These are phyloP conservation scores for Xylaria curta DNA, from an alignment of 495 filamentous ascomycete species.

Conservation along the genomic window DNA sequence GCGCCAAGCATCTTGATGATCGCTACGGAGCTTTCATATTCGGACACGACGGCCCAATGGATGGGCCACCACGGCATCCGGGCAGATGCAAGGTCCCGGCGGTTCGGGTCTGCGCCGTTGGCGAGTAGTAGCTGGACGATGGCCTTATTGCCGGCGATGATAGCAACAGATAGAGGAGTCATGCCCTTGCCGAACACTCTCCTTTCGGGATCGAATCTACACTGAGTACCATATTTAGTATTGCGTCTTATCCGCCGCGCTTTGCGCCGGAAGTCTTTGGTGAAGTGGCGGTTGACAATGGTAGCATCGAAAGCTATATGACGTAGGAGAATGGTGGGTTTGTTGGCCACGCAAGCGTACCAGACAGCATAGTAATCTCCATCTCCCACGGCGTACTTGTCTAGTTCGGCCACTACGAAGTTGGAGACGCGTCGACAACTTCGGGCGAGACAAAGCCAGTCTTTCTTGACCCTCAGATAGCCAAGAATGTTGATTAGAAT, in stretches of 20 bases:
- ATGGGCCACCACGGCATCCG: slow-evolving; percentile 10
- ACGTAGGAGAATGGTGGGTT: not conserved
- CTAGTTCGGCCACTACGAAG: slow-evolving; percentile 8
- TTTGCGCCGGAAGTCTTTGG: not conserved
- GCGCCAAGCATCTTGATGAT: slow-evolving; percentile 8
- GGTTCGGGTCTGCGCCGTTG: slow-evolving; percentile 16
- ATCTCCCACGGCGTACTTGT: not conserved
- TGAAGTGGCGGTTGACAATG: slow-evolving; percentile 12
- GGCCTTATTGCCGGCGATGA: not conserved
- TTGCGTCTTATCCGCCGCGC: too few relatives aligned
- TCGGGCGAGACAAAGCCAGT: slow-evolving; percentile 9
- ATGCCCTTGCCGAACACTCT: not conserved
- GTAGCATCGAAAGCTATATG: not conserved
- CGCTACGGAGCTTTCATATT: not conserved
- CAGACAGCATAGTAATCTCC: slow-evolving; percentile 6
- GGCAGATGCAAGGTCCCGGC: not conserved
- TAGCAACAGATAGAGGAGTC: slow-evolving; percentile 15
- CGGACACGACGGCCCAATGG: slow-evolving; percentile 17
- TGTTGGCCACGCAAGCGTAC: slow-evolving; percentile 18
- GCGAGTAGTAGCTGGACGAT: slow-evolving; percentile 11
- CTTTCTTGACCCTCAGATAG: slow-evolving; percentile 4
- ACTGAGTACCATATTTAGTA: not conserved
- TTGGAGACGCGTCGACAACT: slow-evolving; percentile 1
- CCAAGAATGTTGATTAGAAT: slow-evolving; percentile 3
- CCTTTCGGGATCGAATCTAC: not conserved